Conservation (phyloP, 1,139 yeast genomes). For the Kodamaea fungicola region DNA sequence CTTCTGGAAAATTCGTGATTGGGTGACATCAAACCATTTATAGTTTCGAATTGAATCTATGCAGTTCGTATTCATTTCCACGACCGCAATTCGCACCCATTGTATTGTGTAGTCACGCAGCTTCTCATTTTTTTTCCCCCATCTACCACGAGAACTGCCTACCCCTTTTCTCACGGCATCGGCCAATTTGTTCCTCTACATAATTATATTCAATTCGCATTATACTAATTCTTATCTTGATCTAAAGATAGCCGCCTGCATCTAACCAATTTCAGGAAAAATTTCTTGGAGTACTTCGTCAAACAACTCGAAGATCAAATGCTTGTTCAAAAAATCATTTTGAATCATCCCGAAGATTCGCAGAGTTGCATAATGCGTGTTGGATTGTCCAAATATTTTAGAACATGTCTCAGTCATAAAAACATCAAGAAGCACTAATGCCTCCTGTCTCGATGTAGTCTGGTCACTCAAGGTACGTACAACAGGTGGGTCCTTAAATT, state of each 20-base stretch:
- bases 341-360: slow-evolving; percentile 67
- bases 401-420: slow-evolving; percentile 66
- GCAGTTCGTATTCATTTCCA: too few relatives aligned
- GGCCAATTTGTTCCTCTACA: neutral
- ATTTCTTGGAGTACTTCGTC: slow-evolving; percentile 46
- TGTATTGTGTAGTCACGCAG: too few relatives aligned
- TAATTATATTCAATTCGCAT: neutral
- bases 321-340: slow-evolving; percentile 66
- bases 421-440: slow-evolving; percentile 52
- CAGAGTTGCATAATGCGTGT: slow-evolving; percentile 60
- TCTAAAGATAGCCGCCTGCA: neutral
- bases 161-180: neutral
- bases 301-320: slow-evolving; percentile 55
- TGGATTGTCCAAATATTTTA: slow-evolving; percentile 69
- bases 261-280: slow-evolving; percentile 30
- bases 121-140: too few relatives aligned
- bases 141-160: too few relatives aligned
- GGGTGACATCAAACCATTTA: neutral
- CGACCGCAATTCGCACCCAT: too few relatives aligned
- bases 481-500: slow-evolving; percentile 42
- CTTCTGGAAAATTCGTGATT: neutral
- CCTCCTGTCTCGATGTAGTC: slow-evolving; percentile 53
- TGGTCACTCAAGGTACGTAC: slow-evolving; percentile 52
- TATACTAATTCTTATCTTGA: neutral
- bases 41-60: too few relatives aligned